Percentiles rank a stretch among this genome's conserved stretches.
Evolutionary conservation across 2,329 filamentous ascomycete genomes (phyloP).

Genomic region (Chrysoporthe austroafricana): DNA sequence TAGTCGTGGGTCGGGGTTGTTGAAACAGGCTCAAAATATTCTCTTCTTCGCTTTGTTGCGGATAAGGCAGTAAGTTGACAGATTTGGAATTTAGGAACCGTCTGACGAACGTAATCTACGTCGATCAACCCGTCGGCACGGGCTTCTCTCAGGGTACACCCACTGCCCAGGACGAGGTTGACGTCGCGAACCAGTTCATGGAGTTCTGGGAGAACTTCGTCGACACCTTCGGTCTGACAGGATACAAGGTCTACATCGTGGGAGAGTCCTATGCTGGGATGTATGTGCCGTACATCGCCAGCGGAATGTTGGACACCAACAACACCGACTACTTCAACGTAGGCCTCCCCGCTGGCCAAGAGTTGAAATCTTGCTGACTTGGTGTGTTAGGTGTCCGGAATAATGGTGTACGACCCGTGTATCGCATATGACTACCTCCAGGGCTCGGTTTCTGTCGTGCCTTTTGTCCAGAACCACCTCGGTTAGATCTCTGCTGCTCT

Average conservation of each 20-base stretch:
- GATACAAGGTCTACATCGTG: constrained; percentile 72
- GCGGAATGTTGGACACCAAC: constrained; percentile 66
- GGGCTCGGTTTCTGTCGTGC: constrained; percentile 53
- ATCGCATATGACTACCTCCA: constrained; percentile 56
- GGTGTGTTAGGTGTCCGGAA: constrained; percentile 62
- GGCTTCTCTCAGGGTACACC: constrained; percentile 70
- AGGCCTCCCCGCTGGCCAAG: constrained; percentile 25
- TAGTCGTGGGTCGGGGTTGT: not conserved
- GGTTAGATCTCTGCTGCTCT: not conserved
- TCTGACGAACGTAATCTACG: constrained; percentile 75
- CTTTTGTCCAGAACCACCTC: constrained; percentile 61
- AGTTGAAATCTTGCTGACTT: not conserved
- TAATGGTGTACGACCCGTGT: constrained; percentile 74
- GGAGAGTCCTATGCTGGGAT: constrained; percentile 73
- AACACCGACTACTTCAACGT: constrained; percentile 69
- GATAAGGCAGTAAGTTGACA: not conserved
- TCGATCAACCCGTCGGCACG: constrained; percentile 70
- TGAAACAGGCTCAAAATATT: no score
- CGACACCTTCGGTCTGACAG: constrained; percentile 69
- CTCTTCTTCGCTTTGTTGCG: not conserved
- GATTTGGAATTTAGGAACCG: constrained; percentile 56
- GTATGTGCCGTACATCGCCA: constrained; percentile 73
- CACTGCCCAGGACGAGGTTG: constrained; percentile 67
- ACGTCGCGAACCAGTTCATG: constrained; percentile 71
- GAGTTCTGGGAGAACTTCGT: constrained; percentile 82